Percentiles rank a stretch among this genome's conserved stretches.
phyloP scores from a whole-genome alignment of 176 grass and related monocot genomes.

The Sorghum bicolor region DNA sequence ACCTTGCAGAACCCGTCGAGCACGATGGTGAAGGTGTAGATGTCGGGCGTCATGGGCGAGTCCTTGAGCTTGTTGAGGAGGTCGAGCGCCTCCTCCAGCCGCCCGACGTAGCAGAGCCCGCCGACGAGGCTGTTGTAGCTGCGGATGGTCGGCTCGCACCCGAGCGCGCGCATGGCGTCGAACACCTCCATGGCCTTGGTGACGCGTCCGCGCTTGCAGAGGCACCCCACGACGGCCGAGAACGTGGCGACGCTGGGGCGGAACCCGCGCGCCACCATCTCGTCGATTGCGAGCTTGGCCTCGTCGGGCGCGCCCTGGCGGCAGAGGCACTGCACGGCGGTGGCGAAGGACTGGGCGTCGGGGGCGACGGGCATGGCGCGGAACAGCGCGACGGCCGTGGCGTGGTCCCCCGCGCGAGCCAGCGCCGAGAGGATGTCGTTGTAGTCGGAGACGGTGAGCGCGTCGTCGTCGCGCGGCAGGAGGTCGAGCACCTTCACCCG shows the following conservation, averaged over 20 bases:
- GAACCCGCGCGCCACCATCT: slow-evolving; percentile 59
- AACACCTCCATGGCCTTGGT: slow-evolving; percentile 65
- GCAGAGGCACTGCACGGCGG: slow-evolving; percentile 62
- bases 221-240: slow-evolving; percentile 53
- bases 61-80: slow-evolving; percentile 64
- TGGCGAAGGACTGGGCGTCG: slow-evolving; percentile 55
- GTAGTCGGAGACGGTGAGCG: slow-evolving; percentile 78
- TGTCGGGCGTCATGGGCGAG: slow-evolving; percentile 57
- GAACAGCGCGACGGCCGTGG: slow-evolving; percentile 54
- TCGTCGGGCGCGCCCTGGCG: slow-evolving; percentile 63
- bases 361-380: slow-evolving; percentile 39
- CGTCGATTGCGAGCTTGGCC: slow-evolving; percentile 58
- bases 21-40: slow-evolving; percentile 73
- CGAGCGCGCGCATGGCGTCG: slow-evolving; percentile 55
- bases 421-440: slow-evolving; percentile 80
- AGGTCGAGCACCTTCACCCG: slow-evolving; percentile 79
- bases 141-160: slow-evolving; percentile 62
- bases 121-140: slow-evolving; percentile 76
- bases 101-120: slow-evolving; percentile 83
- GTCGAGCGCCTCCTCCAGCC: slow-evolving; percentile 72
- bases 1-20: slow-evolving; percentile 87
- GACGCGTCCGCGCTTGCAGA: slow-evolving; percentile 76
- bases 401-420: slow-evolving; percentile 53
- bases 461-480: slow-evolving; percentile 50
- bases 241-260: slow-evolving; percentile 51